Conservation (phyloP, 2,329 filamentous ascomycete genomes). For the Pyrenophora graminea region DNA sequence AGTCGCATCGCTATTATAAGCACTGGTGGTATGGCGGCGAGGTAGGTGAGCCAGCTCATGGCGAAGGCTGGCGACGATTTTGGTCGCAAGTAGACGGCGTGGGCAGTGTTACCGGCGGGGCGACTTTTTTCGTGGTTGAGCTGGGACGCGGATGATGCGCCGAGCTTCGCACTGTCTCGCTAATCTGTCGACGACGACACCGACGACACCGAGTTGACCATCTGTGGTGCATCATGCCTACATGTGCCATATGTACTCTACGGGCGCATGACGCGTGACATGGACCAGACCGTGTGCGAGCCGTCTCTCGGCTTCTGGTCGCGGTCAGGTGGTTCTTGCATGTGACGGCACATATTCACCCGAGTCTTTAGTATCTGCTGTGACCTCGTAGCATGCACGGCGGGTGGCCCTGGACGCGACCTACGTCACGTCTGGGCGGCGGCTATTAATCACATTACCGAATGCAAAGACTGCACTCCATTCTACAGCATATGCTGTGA, state of each 20-base stretch:
- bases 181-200: conserved; percentile 9
- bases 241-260: not conserved
- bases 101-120: conserved; percentile 3
- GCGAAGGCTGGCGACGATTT: conserved; percentile 6
- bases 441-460: not conserved
- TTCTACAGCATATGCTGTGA: not conserved
- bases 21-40: conserved; percentile 31
- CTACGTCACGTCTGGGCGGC: conserved; percentile 7
- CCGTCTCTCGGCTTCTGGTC: not conserved
- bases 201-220: not conserved
- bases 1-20: conserved; percentile 37
- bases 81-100: not conserved
- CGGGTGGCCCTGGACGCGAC: conserved; percentile 1
- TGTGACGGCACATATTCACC: not conserved
- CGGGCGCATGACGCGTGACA: conserved; percentile 18
- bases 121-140: conserved; percentile 24
- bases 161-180: conserved; percentile 26
- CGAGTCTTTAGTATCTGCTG: not conserved
- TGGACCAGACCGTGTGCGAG: conserved; percentile 7
- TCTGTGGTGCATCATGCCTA: not conserved
- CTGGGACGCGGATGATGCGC: conserved; percentile 17
- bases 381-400: not conserved
- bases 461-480: not conserved
- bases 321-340: not conserved
- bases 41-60: conserved; percentile 42